A percentile compares a stretch with the other conserved stretches of the same genome.
phyloP scores from a whole-genome alignment of 2,329 filamentous ascomycete genomes.

The Dothideomycetes sp. region DNA sequence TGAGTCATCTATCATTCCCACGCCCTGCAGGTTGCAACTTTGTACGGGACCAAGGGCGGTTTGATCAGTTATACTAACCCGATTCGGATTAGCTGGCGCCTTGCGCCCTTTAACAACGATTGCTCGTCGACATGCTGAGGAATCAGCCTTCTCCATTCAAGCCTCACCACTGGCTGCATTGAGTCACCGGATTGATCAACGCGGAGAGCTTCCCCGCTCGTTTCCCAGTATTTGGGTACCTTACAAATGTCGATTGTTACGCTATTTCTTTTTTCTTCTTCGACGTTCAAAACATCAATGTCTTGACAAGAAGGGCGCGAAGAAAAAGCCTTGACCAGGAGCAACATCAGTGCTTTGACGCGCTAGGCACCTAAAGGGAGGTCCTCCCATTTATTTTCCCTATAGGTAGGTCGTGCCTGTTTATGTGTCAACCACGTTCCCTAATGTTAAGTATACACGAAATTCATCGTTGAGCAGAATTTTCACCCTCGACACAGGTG shows the following conservation, averaged over 20 bases:
- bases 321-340: background rate
- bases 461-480: background rate
- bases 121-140: too few relatives aligned
- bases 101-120: background rate
- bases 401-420: background rate
- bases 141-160: background rate
- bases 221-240: background rate
- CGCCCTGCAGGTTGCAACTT: background rate
- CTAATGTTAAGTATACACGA: conserved; percentile 1
- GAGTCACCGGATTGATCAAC: too few relatives aligned
- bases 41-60: background rate
- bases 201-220: too few relatives aligned
- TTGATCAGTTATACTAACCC: background rate
- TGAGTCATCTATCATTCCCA: background rate
- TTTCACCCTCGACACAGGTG: background rate
- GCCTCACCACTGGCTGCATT: background rate
- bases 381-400: background rate
- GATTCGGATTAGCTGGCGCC: background rate
- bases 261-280: background rate
- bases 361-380: background rate
- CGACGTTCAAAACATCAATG: background rate
- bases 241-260: background rate
- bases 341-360: background rate
- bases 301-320: background rate
- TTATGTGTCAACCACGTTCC: background rate